Conservation (phyloP, 2,329 filamentous ascomycete genomes). For the Cryphonectria parasitica region DNA sequence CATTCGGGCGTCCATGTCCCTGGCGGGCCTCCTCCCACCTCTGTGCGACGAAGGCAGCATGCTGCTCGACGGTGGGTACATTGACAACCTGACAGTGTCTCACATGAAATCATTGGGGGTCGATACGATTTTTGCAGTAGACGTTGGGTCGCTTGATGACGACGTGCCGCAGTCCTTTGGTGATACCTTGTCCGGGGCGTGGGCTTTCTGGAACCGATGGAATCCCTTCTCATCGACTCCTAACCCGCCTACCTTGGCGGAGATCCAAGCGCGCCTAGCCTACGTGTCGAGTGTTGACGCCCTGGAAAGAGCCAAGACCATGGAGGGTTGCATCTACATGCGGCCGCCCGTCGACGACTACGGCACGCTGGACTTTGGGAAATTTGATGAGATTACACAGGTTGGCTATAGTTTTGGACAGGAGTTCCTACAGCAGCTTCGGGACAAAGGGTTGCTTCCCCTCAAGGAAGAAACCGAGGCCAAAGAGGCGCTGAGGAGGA, state of each 20-base stretch:
- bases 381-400: conserved; percentile 95
- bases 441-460: conserved; percentile 75
- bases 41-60: conserved; percentile 97
- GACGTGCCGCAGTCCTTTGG: conserved; percentile 90
- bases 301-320: conserved; percentile 88
- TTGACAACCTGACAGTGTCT: conserved; percentile 94
- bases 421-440: conserved; percentile 76
- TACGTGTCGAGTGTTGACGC: conserved; percentile 96
- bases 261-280: conserved; percentile 92
- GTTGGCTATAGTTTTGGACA: conserved; percentile 87
- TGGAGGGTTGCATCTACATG: conserved; percentile 93
- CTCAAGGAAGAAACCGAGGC: conserved; percentile 73
- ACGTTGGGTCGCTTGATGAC: conserved; percentile 92
- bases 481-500: conserved; percentile 75
- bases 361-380: conserved; percentile 92
- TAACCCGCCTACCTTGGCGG: conserved; percentile 91
- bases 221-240: conserved; percentile 89
- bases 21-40: conserved; percentile 89
- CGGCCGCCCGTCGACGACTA: conserved; percentile 91
- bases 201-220: conserved; percentile 95
- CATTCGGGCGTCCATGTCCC: conserved; percentile 93
- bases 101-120: conserved; percentile 96
- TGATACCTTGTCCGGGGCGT: conserved; percentile 91
- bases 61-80: conserved; percentile 94
- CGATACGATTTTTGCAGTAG: conserved; percentile 92